A percentile compares a stretch with the other conserved stretches of the same genome.
These are phyloP conservation scores for Santalum album DNA, from an alignment of 164 flowering plant genomes.

Conservation along the genomic window DNA sequence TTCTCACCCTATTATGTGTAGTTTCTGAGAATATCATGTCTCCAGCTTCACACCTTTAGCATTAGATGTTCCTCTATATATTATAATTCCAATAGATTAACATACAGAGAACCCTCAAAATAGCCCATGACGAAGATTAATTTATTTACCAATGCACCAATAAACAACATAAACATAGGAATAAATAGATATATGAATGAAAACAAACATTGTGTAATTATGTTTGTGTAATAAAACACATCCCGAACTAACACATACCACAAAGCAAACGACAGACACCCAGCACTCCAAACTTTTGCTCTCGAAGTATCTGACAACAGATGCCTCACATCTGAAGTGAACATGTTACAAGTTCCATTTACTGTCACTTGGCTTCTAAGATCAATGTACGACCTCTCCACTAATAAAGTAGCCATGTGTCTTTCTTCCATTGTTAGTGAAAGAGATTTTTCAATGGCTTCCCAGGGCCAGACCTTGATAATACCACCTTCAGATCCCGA, in stretches of 20 bases:
- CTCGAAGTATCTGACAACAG: background rate
- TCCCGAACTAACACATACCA: background rate
- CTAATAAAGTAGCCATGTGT: conserved; percentile 1
- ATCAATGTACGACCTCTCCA: conserved; percentile 2
- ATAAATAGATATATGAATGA: too few relatives aligned
- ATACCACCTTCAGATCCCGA: conserved; percentile 2
- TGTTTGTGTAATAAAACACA: too few relatives aligned
- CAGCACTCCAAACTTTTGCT: conserved; percentile 2
- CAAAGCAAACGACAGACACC: background rate
- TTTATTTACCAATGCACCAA: too few relatives aligned
- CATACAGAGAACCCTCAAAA: too few relatives aligned
- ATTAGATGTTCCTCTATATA: too few relatives aligned
- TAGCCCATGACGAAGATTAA: too few relatives aligned
- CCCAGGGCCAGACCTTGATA: conserved; percentile 3
- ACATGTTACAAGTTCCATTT: background rate
- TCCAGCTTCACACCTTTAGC: too few relatives aligned
- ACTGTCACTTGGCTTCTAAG: background rate
- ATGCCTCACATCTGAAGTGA: background rate
- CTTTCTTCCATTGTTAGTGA: background rate
- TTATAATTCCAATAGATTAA: too few relatives aligned
- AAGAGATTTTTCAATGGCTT: conserved; percentile 1
- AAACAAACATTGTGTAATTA: too few relatives aligned
- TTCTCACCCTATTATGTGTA: too few relatives aligned
- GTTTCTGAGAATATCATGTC: too few relatives aligned
- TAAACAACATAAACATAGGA: too few relatives aligned